phyloP scores from a whole-genome alignment of 1,284 basidiomycete genomes.

The Schizophyllum commune region DNA sequence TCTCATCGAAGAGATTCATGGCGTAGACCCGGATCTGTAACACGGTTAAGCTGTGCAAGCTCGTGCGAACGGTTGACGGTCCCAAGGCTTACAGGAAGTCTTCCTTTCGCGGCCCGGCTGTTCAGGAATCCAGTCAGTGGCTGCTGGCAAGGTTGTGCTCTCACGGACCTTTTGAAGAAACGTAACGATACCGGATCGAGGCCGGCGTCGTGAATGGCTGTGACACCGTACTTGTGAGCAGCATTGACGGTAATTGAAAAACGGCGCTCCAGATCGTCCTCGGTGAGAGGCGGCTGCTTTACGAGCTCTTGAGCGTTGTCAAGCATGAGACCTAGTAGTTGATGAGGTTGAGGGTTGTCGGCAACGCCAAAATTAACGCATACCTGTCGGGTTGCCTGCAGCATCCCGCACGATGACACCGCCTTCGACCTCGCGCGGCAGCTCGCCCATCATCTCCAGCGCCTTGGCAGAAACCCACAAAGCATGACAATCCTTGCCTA shows the following conservation, averaged over 20 bases:
- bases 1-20: constrained; percentile 66
- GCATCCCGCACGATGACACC: constrained; percentile 73
- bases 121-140: constrained; percentile 4
- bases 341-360: background rate
- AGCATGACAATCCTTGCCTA: constrained; percentile 76
- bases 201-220: constrained; percentile 80
- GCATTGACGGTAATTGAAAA: constrained; percentile 61
- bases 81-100: constrained; percentile 46
- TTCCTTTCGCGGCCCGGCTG: constrained; percentile 52
- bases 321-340: constrained; percentile 48
- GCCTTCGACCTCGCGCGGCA: constrained; percentile 66
- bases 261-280: constrained; percentile 53
- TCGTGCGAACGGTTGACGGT: background rate
- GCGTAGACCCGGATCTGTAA: constrained; percentile 63
- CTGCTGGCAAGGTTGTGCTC: constrained; percentile 2
- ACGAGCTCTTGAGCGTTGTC: constrained; percentile 68
- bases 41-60: background rate
- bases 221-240: constrained; percentile 66
- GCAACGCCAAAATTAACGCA: no score
- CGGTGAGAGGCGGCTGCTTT: constrained; percentile 56
- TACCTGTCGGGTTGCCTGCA: constrained; percentile 69
- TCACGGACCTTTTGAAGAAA: constrained; percentile 61
- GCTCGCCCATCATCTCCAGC: constrained; percentile 49
- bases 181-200: constrained; percentile 59
- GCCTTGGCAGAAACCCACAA: constrained; percentile 74